Evolutionary conservation across 2,329 filamentous ascomycete genomes (phyloP), one percentile per base, ranked within the genome.

Genomic region (Malbranchea zuffiana): DNA sequence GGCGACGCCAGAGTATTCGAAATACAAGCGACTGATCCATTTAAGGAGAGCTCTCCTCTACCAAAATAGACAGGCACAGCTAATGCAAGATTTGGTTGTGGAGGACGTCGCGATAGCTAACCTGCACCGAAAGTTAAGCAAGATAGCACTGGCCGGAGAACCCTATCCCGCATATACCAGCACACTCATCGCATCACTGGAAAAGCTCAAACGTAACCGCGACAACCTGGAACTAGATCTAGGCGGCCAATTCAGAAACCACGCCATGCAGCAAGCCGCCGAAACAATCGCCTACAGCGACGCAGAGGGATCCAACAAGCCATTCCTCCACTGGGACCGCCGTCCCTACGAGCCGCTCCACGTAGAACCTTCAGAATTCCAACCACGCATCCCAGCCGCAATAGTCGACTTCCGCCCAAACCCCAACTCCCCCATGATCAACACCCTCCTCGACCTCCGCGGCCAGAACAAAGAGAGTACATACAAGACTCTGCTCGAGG

Each of bases 301-400:
- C 30, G n/a, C n/a, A n/a, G n/a, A n/a, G n/a, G 6, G n/a, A 31
- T 13, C 21, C 6, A 60, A 33, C 63, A 69, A 55, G 1, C 71
- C 75, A 0, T 48, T 68, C 1, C 56, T 88, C 3, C 49, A 66
- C 17, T 87, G 78, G 75, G 84, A 93, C 55, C 68, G 71, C 1
- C 75, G 86, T 11, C 60, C 65, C 2, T 76, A 74, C 49, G 83
- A 93, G 49, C 81, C 84, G 0, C 63, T 94, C 11, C 56, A 63
- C 16, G 69, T 74, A 2, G 42, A 63, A 3, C 35, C 57, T 0
- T 50, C 69, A 1, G 86, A 93, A 46, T 79, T 84, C 49, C 83
- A 69, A 54, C 84, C 83, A 1, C 63, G 69, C 3, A 46, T 47
- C 12, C 47, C 60, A 5, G 51, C 54, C 5, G 50, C 54, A 0